Evolutionary conservation across 2,329 filamentous ascomycete genomes (phyloP).

Genomic region (Shiraia sp.): DNA sequence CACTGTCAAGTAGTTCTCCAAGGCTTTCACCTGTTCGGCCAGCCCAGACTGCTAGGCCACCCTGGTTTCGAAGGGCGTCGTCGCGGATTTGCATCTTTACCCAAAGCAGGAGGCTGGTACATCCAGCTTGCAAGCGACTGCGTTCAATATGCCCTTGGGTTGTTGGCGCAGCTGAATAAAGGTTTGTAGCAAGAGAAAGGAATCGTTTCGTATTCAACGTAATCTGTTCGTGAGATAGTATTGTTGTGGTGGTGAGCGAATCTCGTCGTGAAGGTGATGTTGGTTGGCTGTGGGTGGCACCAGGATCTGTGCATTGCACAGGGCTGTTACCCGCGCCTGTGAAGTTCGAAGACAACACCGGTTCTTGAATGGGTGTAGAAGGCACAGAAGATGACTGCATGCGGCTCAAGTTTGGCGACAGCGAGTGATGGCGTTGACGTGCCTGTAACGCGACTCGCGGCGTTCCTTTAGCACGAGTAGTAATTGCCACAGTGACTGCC

Average conservation of each 20-base stretch:
- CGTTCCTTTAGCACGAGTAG: constrained; percentile 15
- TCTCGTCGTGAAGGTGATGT: constrained; percentile 18
- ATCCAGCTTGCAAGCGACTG: constrained; percentile 32
- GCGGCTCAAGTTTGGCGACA: constrained; percentile 6
- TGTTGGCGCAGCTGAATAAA: constrained; percentile 15
- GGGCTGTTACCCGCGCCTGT: constrained; percentile 4
- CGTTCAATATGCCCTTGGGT: constrained; percentile 24
- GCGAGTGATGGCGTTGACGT: constrained; percentile 17
- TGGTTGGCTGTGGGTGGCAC: constrained; percentile 13
- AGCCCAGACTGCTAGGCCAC: constrained; percentile 11
- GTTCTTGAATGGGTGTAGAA: constrained; percentile 3
- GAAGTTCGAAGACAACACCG: constrained; percentile 1
- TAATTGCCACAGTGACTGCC: constrained; percentile 36
- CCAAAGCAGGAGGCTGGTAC: constrained; percentile 36
- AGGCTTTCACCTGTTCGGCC: constrained; percentile 21
- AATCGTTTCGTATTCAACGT: constrained; percentile 31
- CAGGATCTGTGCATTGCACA: constrained; percentile 12
- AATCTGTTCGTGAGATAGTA: constrained; percentile 18
- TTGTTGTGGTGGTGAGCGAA: constrained; percentile 9
- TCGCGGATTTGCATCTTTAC: constrained; percentile 34
- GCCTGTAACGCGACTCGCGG: constrained; percentile 9
- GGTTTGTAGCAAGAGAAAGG: constrained; percentile 24
- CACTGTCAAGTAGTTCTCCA: constrained; percentile 36
- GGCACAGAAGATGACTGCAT: constrained; percentile 8
- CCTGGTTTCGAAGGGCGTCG: constrained; percentile 17